Base-by-base conservation (phyloP, 306 rosid species). In the Oxytropis ochrocephala region DNA sequence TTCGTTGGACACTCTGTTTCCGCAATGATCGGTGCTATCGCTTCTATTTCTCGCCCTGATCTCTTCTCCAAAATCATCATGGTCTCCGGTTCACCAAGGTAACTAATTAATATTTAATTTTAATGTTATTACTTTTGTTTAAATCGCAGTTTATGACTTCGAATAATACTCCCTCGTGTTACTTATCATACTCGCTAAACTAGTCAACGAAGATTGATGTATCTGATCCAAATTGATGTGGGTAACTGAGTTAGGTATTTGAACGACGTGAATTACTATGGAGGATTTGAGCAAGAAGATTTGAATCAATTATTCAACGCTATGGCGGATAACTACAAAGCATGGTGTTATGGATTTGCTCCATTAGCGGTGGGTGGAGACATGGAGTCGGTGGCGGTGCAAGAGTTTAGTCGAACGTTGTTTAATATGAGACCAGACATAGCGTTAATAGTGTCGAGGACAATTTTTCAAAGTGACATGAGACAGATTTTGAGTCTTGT, bases 321-420 rank as follows among this genome's bases (percentile, higher is more conserved):
- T 0, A 78, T 89, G 85, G 75, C 35, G 27, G 46, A 82, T 14
- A 91, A 89, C 61, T 87, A 85, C 87, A 82, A 91, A 79, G 91
- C 97, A 0, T 91, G 96, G 90, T 91, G 96, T 35, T 78, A 85
- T 0, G 95, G 95, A 0, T 91, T 89, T 12, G 97, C 97, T 10
- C 97, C 96, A 0, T 52, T 91, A 30, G 85, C 87, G 0, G 84
- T 89, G 1, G 95, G 97, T 0, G 95, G 97, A 0, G 96, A 91
- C 73, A 75, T 91, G 96, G 95, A 89, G 0, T 91, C 92, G 2
- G 83, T 81, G 24, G 89, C 86, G 11, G 90, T 89, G 13, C 97
- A 89, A 47, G 96, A 89, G 59, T 89, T 91, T 36, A 87, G 96
- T 50, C 39, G 96, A 60, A 87, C 97, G 11, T 48, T 87, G 42